Base-by-base conservation (phyloP, 2,329 filamentous ascomycete species). In the Cytospora chrysosperma region DNA sequence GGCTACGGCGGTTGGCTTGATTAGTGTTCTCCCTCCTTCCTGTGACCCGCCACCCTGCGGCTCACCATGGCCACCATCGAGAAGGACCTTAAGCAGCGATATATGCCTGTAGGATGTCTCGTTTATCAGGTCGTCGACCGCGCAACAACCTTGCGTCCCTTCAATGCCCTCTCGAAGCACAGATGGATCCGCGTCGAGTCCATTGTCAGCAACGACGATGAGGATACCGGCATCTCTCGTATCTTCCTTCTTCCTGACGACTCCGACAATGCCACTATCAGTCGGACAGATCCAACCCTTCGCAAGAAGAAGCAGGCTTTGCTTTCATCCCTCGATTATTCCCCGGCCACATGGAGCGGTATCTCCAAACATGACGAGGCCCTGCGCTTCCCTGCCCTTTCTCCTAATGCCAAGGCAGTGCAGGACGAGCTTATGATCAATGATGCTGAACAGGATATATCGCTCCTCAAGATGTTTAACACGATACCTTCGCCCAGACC, bases 391-490 rank as follows among this genome's bases (percentile, higher is more conserved):
- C 68, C 19, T 37, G 66, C 24, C 60, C 63, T 19, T 62, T 67
- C 63, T 56, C 56, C 79, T 61, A 65, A 72, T 7, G 78, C 78
- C 70, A 74, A 78, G 9, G 73, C 72, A 1, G 67, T 74, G 17
- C 56, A 6, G 19, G 27, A 26, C 8, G 12, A 21, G 12, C 28
- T 26, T 34, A 65, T 59, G 51, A 57, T 67, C 19, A 15, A 52
- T 6, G 65, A 69, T 6, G 69, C 71, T 1, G 30, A 17, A 7
- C 76, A 83, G 21, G 73, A 81, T 12, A 71, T 77, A 2, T 88
- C 88, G 0, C 75, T 93, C 0, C 84, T 92, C 55, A 82, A 88
- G 30, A 77, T 92, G 54, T 93, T 93, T 79, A 93, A 93, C 72
- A 85, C 78, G 3, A 80, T 93, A 1, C 86, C 88, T 0, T 91